Base-by-base conservation (phyloP, 768 basidiomycete genomes). In the Boletus sp. region DNA sequence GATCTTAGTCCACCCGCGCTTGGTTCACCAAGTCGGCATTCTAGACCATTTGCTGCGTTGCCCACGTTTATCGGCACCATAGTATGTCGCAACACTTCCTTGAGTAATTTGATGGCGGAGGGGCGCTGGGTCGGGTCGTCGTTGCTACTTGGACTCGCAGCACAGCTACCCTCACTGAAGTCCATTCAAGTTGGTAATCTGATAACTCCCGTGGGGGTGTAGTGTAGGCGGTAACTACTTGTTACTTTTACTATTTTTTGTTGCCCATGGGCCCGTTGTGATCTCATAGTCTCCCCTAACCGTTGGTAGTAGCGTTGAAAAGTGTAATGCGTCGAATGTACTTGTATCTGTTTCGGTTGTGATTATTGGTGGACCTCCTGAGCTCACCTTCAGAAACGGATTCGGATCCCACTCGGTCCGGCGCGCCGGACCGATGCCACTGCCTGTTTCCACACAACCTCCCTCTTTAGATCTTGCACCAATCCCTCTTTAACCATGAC, bases 41-140 rank as follows among this genome's bases (percentile, higher is more conserved):
- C 14, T 17, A 61, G 60, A 37, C 62, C 77, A 25, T 82, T 84
- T 56, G 68, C 71, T n/a, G 74, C 72, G 30, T 70, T 83, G n/a
- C 47, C 58, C 21, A 29, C 29, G 3, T 60, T 58, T 45, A 27
- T 60, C 35, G 47, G 55, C 35, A 17, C 23, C 13, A 9, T 65
- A 25, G 25, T 25, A 37, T 33, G 15, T 35, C 39, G 27, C 42
- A 40, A 55, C 27, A 60, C 55, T 7, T 50, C 53, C 15, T 9
- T 64, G 11, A 46, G 39, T 21, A 50, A 51, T 25, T 42, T 70
- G 50, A 39, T 50, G 38, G 53, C 41, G 10, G 68, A 61, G 44
- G 70, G 70, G 48, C 68, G 69, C n/a, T 72, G 69, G 69, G 39
- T 47, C 30, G 62, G 64, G 45, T 52, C 53, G 9, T 61, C 52